phyloP scores from a whole-genome alignment of 2,329 filamentous ascomycete species.

The Leptosphaerulina australis region DNA sequence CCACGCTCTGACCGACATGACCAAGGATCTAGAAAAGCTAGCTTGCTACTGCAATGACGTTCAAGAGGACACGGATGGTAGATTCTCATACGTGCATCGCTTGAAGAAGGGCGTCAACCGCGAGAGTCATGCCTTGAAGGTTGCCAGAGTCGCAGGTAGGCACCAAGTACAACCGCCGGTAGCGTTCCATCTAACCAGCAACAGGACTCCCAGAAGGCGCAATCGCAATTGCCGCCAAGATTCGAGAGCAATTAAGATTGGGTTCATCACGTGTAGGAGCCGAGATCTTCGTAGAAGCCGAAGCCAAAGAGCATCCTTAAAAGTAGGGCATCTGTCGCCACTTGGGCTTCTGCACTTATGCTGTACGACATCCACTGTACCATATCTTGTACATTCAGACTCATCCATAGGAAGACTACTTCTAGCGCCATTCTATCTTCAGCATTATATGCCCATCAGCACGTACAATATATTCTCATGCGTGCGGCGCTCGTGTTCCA shows the following conservation, averaged over 20 bases:
- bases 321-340: neutral
- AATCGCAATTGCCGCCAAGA: constrained; percentile 68
- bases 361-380: neutral
- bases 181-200: constrained; percentile 8
- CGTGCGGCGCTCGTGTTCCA: constrained; percentile 2
- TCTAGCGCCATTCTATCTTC: neutral
- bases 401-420: neutral
- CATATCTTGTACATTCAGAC: neutral
- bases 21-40: constrained; percentile 62
- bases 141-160: constrained; percentile 78
- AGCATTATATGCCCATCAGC: constrained; percentile 12
- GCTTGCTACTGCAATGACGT: constrained; percentile 90
- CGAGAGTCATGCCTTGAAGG: constrained; percentile 89
- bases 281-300: neutral
- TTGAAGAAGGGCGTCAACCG: constrained; percentile 82
- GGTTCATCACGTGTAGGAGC: neutral
- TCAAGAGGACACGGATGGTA: constrained; percentile 66
- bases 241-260: constrained; percentile 54
- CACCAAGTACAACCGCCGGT: neutral
- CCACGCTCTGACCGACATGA: constrained; percentile 81
- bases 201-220: constrained; percentile 71
- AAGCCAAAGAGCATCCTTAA: neutral
- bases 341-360: neutral
- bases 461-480: constrained; percentile 5
- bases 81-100: constrained; percentile 85